phyloP scores from a whole-genome alignment of 1,284 basidiomycete species.

The Rhodotorula sp. region DNA sequence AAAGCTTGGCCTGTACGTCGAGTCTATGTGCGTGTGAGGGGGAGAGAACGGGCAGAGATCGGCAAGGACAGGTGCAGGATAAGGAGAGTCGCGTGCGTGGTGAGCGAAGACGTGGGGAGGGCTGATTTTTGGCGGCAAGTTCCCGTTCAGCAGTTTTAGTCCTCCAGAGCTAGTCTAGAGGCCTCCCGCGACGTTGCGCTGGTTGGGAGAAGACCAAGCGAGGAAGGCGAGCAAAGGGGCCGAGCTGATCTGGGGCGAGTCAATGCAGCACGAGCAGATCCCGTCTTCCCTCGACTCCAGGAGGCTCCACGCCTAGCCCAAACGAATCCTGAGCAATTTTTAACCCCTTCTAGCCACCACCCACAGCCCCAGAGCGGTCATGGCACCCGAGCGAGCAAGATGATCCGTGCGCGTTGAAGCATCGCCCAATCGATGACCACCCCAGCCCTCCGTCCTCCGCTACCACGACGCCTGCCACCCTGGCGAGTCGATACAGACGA shows the following conservation, averaged over 20 bases:
- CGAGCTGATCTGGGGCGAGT: neutral
- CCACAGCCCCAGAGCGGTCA: neutral
- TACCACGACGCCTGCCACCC: too few relatives aligned
- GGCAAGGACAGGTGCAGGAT: neutral
- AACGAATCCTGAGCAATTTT: neutral
- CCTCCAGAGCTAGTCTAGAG: slow-evolving; percentile 6
- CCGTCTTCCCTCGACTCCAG: neutral
- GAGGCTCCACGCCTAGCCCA: neutral
- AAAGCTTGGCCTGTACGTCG: neutral
- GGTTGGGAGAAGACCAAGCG: slow-evolving; percentile 4
- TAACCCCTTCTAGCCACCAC: too few relatives aligned
- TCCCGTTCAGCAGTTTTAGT: neutral
- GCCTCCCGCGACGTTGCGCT: neutral
- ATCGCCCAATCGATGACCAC: too few relatives aligned
- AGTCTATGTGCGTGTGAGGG: neutral
- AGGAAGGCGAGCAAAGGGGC: neutral
- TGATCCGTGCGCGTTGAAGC: neutral
- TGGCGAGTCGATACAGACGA: too few relatives aligned
- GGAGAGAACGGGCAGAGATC: neutral
- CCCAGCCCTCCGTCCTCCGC: too few relatives aligned
- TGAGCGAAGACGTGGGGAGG: neutral
- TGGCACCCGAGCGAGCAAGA: neutral
- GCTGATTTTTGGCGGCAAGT: neutral
- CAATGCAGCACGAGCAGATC: neutral
- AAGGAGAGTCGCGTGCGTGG: neutral